Conservation (phyloP, 495 filamentous ascomycete genomes). For the Talaromyces ruber region DNA sequence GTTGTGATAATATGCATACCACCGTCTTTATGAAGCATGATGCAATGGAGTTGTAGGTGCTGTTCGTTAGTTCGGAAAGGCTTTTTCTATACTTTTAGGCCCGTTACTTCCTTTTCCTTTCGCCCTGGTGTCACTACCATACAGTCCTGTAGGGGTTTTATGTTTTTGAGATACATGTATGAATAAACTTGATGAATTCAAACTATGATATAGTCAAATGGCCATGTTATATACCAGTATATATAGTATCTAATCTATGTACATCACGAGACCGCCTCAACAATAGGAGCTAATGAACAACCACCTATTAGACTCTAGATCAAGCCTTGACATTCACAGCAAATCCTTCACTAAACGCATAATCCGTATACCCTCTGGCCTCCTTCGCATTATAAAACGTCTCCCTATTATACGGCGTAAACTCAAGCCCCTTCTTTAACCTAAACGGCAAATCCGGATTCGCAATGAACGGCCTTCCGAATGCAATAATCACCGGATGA, state of each 20-base stretch:
- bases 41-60: not conserved
- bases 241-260: not conserved
- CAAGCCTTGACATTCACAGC: not conserved
- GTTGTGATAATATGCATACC: not conserved
- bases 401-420: constrained; percentile 46
- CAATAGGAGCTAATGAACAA: not conserved
- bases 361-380: constrained; percentile 55
- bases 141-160: not conserved
- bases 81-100: not conserved
- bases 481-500: constrained; percentile 35
- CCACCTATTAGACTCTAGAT: not conserved
- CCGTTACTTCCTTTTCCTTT: not conserved
- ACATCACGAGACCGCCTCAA: not conserved
- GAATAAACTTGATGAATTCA: not conserved
- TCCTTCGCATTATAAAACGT: constrained; percentile 48
- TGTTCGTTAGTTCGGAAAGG: not conserved
- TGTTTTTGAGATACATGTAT: not conserved
- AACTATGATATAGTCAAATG: not conserved
- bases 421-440: constrained; percentile 44
- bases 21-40: not conserved
- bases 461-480: constrained; percentile 59
- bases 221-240: not conserved
- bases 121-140: not conserved
- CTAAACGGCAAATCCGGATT: constrained; percentile 66
- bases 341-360: constrained; percentile 23